Conservation (phyloP, 2,329 filamentous ascomycete genomes). For the Thielaviopsis populi region DNA sequence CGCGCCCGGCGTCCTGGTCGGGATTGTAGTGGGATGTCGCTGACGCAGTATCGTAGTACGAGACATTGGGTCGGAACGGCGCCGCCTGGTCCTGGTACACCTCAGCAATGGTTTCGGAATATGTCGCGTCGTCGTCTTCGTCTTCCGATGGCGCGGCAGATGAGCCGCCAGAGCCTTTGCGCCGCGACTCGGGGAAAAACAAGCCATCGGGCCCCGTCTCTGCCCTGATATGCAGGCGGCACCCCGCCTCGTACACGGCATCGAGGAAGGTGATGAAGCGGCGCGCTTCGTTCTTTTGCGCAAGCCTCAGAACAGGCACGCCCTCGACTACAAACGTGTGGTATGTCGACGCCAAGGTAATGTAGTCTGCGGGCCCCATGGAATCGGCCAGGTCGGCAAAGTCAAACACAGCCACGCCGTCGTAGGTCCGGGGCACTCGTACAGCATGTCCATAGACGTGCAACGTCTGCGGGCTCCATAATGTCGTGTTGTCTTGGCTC, state of each 20-base stretch:
- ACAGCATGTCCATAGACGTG: slow-evolving; percentile 51
- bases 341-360: slow-evolving; percentile 63
- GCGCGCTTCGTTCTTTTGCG: slow-evolving; percentile 66
- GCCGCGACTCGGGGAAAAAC: slow-evolving; percentile 53
- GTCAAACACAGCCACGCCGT: slow-evolving; percentile 47
- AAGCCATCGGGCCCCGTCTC: slow-evolving; percentile 54
- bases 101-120: slow-evolving; percentile 38
- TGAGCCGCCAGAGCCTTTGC: not conserved
- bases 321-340: slow-evolving; percentile 62
- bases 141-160: slow-evolving; percentile 1
- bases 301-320: slow-evolving; percentile 49
- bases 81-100: slow-evolving; percentile 64
- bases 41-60: slow-evolving; percentile 41
- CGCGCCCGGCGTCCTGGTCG: slow-evolving; percentile 39
- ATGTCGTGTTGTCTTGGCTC: slow-evolving; percentile 9
- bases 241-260: slow-evolving; percentile 67
- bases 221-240: slow-evolving; percentile 57
- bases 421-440: slow-evolving; percentile 39
- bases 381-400: slow-evolving; percentile 53
- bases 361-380: slow-evolving; percentile 69
- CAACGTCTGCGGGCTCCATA: slow-evolving; percentile 31
- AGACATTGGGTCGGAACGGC: slow-evolving; percentile 66
- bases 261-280: slow-evolving; percentile 69
- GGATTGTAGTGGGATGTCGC: slow-evolving; percentile 36
- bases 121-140: slow-evolving; percentile 27